Percentiles rank a stretch among this genome's conserved stretches.
These are phyloP conservation scores for Fusarium clavum DNA, from an alignment of 2,329 filamentous ascomycete genomes.

Conservation along the genomic window DNA sequence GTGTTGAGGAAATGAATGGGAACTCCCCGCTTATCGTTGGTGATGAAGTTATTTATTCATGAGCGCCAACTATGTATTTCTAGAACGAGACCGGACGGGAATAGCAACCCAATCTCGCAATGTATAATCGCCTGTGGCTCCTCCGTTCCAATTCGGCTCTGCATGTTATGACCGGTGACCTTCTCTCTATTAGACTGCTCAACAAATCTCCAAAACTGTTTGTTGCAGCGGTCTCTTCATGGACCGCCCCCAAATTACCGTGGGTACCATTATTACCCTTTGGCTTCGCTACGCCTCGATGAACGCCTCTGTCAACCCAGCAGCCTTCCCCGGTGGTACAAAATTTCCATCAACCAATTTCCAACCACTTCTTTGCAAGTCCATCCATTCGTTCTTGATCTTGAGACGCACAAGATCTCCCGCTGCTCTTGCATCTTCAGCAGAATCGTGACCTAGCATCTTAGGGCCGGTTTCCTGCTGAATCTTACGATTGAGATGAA, in stretches of 20 bases:
- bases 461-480: conserved; percentile 72
- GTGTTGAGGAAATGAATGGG: conserved; percentile 39
- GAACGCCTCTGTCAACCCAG: conserved; percentile 53
- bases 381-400: conserved; percentile 76
- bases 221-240: not conserved
- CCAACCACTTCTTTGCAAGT: conserved; percentile 76
- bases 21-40: conserved; percentile 53
- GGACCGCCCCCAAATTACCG: not conserved
- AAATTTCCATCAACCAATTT: conserved; percentile 63
- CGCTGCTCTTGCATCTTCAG: conserved; percentile 89
- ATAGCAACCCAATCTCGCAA: conserved; percentile 43
- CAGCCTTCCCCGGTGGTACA: conserved; percentile 51
- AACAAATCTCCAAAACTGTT: not conserved
- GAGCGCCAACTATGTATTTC: conserved; percentile 52
- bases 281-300: conserved; percentile 47
- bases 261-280: not conserved
- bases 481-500: conserved; percentile 79
- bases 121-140: conserved; percentile 30
- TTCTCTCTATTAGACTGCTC: not conserved
- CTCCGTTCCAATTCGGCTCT: not conserved
- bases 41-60: conserved; percentile 42
- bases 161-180: not conserved
- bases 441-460: conserved; percentile 83
- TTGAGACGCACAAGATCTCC: conserved; percentile 84
- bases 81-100: conserved; percentile 47